Conservation (phyloP, 2,329 filamentous ascomycete genomes). For the Zymoseptoria passerinii region DNA sequence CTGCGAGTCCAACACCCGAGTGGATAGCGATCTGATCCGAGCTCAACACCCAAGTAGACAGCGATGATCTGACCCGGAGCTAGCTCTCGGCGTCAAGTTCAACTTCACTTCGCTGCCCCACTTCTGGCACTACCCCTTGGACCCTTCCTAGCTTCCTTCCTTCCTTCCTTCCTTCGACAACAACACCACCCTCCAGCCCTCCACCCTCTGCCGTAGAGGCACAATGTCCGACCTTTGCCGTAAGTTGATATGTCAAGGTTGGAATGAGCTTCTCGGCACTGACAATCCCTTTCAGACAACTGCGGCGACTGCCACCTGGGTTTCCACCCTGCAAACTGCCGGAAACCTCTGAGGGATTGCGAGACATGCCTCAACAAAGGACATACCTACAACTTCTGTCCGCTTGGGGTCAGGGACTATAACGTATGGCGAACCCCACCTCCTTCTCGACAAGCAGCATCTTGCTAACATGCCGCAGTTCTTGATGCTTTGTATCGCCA, state of each 20-base stretch:
- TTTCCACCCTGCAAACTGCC: constrained; percentile 12
- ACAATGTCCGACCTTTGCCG: constrained; percentile 22
- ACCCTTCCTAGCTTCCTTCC: not conserved
- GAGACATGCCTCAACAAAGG: constrained; percentile 12
- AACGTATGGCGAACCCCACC: no score
- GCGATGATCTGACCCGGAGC: no score
- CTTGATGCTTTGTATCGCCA: not conserved
- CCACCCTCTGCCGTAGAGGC: not conserved
- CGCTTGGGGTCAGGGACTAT: constrained; percentile 5
- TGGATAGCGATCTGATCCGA: no score
- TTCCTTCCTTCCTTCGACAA: not conserved
- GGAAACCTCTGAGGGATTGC: constrained; percentile 10
- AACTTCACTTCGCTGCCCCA: no score
- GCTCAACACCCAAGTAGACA: no score
- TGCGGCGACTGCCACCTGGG: constrained; percentile 21
- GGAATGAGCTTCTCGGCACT: no score
- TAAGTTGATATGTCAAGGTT: no score
- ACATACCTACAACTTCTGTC: constrained; percentile 18
- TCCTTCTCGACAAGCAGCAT: constrained; percentile 6
- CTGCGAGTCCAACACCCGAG: no score
- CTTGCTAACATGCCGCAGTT: not conserved
- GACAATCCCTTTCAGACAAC: constrained; percentile 1
- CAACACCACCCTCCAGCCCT: not conserved
- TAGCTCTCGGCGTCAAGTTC: no score
- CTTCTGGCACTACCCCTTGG: no score